Evolutionary conservation across 352 stramenopile genomes (phyloP), one percentile per base, ranked within the genome.

Genomic region (Pythium coloratum): DNA sequence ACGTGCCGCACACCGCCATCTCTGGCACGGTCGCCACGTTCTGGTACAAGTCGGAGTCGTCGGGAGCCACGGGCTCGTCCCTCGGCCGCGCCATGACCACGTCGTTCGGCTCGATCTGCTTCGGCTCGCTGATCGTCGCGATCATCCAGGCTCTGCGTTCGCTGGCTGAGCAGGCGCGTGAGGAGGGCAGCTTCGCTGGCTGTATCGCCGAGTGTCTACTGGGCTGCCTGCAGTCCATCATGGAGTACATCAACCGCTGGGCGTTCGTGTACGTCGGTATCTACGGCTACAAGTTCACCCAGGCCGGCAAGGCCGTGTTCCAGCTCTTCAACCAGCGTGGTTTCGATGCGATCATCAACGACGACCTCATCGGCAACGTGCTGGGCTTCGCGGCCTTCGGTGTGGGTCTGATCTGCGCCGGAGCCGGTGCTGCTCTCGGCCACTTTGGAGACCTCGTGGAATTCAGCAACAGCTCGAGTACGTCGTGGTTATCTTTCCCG

Each of bases 281-380:
- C 57, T 95, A 95, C 67, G 88, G 86, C 55, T 97, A 98, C 78
- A 95, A 90, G 64, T 99, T 98, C 73, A 89, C 93, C 4, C 82
- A 98, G 58, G 88, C 92, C 6, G 93, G 94, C 60, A 96, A 94
- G 68, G 92, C 94, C 14, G 96, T 98, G 18, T 94, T 98, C 55
- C 64, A 92, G 38, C 79, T 99, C 18, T 99, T 99, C 71, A 82
- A 91, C 66, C 72, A 90, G 60, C 88, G 94, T 42, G 96, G 95
- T n/a, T 99, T 96, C 65, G 96, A 96, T 64, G 87, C 91, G 2
- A 98, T 99, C 67, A 98, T 99, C 73, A 98, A 97, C 71, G 96
- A 99, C 75, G 88, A 97, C 49, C 78, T 99, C 40, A 93, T 98
- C 34, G 90, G 95, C 71, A 96, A 88, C 44, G 90, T 97, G 18